Percentiles rank a stretch among this genome's conserved stretches.
These are phyloP conservation scores for Obba rivulosa DNA, from an alignment of 768 basidiomycete species.

Conservation along the genomic window DNA sequence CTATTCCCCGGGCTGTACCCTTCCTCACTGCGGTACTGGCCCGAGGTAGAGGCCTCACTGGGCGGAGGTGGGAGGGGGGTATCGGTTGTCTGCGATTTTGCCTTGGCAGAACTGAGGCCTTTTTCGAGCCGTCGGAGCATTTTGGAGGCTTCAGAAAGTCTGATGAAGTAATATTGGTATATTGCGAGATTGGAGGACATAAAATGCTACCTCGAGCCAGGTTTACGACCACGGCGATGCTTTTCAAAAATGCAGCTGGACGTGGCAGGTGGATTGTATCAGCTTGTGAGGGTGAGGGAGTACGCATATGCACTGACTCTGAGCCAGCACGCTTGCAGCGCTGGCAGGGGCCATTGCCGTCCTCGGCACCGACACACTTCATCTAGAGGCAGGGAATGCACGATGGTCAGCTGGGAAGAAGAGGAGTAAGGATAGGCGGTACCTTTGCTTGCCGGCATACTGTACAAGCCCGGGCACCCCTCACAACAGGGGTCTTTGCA, in stretches of 20 bases:
- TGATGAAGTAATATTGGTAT: conserved; percentile 22
- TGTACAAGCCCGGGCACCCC: conserved; percentile 66
- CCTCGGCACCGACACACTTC: conserved; percentile 89
- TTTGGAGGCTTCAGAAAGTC: conserved; percentile 84
- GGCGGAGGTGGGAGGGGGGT: conserved; percentile 20
- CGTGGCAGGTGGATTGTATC: conserved; percentile 10
- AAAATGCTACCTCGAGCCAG: conserved; percentile 73
- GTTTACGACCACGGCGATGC: conserved; percentile 82
- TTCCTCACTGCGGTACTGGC: conserved; percentile 10
- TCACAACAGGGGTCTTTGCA: conserved; percentile 38
- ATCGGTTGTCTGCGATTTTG: conserved; percentile 48
- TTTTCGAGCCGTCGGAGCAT: conserved; percentile 86
- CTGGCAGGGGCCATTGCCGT: conserved; percentile 69
- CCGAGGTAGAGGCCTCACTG: conserved; percentile 16
- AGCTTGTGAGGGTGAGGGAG: conserved; percentile 7
- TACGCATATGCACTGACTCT: conserved; percentile 43
- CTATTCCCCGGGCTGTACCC: conserved; percentile 23
- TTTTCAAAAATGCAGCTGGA: conserved; percentile 81
- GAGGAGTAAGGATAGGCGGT: conserved; percentile 9
- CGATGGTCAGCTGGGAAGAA: conserved; percentile 11
- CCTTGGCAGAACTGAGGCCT: conserved; percentile 70
- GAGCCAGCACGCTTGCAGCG: conserved; percentile 78
- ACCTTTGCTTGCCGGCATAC: conserved; percentile 86
- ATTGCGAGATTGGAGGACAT: not conserved
- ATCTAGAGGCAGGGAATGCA: conserved; percentile 44